Conservation (phyloP, 2,329 filamentous ascomycete genomes). For the Orbilia blumenaviensis region DNA sequence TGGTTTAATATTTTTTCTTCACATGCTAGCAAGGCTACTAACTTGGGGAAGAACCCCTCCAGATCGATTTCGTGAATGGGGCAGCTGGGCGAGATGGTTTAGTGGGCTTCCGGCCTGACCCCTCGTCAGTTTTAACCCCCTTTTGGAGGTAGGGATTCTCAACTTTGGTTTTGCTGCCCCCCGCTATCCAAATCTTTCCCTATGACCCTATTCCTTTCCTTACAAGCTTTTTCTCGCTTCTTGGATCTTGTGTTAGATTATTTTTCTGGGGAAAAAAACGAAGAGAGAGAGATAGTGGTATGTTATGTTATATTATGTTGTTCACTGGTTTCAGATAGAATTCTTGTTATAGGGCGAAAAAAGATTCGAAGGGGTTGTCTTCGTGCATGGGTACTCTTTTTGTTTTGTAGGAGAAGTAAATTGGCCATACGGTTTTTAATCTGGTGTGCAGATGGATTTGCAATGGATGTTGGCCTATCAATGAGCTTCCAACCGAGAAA, state of each 20-base stretch:
- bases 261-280: constrained; percentile 11
- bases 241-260: background rate
- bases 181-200: background rate
- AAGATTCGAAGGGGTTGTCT: background rate
- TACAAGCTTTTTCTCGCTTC: constrained; percentile 16
- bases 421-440: background rate
- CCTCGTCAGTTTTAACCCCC: background rate
- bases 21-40: background rate
- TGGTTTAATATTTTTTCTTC: background rate
- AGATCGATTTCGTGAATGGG: background rate
- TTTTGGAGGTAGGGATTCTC: background rate
- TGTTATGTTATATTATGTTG: too few relatives aligned
- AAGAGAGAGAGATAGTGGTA: too few relatives aligned
- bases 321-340: constrained; percentile 10
- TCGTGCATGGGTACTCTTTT: background rate
- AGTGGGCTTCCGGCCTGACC: background rate
- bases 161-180: background rate
- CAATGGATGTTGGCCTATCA: constrained; percentile 5
- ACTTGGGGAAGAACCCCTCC: background rate
- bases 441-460: background rate
- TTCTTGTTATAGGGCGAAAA: background rate
- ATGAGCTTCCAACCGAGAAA: constrained; percentile 9
- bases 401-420: background rate
- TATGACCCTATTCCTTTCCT: background rate
- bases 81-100: background rate